These are phyloP conservation scores for Suillus plorans DNA, from an alignment of 768 basidiomycete genomes.

Conservation along the genomic window DNA sequence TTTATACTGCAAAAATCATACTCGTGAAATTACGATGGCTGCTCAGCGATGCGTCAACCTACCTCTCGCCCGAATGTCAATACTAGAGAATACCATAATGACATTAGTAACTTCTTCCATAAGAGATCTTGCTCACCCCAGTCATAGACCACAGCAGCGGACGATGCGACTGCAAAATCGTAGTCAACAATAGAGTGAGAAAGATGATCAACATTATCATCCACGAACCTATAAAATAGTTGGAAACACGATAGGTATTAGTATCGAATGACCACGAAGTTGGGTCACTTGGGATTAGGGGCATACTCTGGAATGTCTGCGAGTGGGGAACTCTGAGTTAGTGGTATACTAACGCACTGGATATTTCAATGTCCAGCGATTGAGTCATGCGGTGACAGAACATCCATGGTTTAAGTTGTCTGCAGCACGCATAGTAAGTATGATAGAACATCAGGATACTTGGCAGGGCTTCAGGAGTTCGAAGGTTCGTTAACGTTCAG, in stretches of 20 bases:
- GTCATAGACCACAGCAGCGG: background rate
- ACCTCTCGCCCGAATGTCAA: background rate
- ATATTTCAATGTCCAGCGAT: background rate
- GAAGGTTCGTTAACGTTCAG: background rate
- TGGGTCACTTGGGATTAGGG: background rate
- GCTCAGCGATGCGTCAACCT: background rate
- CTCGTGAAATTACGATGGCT: background rate
- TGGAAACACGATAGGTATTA: background rate
- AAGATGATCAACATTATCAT: background rate
- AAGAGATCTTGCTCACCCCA: background rate
- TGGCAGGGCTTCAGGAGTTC: background rate
- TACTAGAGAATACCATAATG: background rate
- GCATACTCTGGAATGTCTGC: background rate
- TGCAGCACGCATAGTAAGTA: background rate
- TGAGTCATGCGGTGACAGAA: background rate
- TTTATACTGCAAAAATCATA: background rate
- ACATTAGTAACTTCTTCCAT: background rate
- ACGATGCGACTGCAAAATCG: background rate
- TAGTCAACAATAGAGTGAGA: background rate
- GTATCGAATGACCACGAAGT: background rate
- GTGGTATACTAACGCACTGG: background rate
- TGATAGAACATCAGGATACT: background rate
- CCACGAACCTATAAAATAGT: background rate
- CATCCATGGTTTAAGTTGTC: background rate
- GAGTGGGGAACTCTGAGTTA: background rate